Evolutionary conservation across 129 eudicot species (phyloP).

Genomic region (Chrysanthemum makinoi): DNA sequence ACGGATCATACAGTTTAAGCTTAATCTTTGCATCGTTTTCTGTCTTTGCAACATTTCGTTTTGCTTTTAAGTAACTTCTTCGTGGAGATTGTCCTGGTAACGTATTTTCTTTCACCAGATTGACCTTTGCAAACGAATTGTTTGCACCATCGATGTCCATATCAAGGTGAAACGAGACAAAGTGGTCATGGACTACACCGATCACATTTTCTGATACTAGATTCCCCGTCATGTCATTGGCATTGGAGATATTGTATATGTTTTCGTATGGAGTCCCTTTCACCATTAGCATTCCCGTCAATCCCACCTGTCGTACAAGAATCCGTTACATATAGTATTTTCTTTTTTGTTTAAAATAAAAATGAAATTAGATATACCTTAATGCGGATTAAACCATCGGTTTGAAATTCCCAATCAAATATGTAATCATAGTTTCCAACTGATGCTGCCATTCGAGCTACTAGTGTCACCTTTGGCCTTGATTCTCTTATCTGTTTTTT

Average conservation of each 20-base stretch:
- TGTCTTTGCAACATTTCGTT: conserved; percentile 34
- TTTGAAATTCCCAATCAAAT: conserved; percentile 62
- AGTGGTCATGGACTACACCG: conserved; percentile 62
- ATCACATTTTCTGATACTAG: conserved; percentile 57
- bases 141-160: conserved; percentile 51
- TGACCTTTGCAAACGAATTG: conserved; percentile 47
- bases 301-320: conserved; percentile 36
- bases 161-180: conserved; percentile 45
- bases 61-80: conserved; percentile 50
- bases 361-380: conserved; percentile 29
- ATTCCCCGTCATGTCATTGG: conserved; percentile 34
- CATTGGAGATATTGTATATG: conserved; percentile 25
- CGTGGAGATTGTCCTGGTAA: conserved; percentile 38
- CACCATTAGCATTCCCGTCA: conserved; percentile 54
- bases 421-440: conserved; percentile 63
- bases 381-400: conserved; percentile 53
- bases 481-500: conserved; percentile 47
- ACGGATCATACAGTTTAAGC: conserved; percentile 44
- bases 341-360: not conserved
- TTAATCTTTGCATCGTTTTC: conserved; percentile 52
- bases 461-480: conserved; percentile 65
- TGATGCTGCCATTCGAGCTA: conserved; percentile 56
- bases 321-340: not conserved
- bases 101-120: conserved; percentile 43
- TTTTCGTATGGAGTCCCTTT: conserved; percentile 46